Evolutionary conservation across 1,284 basidiomycete genomes (phyloP).

Genomic region (Sanghuangporus weigelae): DNA sequence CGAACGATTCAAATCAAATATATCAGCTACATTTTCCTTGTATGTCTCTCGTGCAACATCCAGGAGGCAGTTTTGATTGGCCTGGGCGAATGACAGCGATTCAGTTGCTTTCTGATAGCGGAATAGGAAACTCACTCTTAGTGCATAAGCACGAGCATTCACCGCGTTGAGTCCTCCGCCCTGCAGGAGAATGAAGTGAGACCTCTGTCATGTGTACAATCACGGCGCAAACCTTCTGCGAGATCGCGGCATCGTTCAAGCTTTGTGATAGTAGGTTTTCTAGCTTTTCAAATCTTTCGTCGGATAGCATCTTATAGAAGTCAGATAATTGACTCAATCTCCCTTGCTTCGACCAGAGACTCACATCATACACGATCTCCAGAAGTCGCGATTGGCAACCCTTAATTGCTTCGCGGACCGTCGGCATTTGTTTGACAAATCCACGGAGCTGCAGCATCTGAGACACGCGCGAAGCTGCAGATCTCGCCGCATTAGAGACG

Average conservation of each 20-base stretch:
- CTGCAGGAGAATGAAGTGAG: conserved; percentile 7
- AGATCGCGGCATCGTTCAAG: conserved; percentile 66
- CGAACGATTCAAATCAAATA: conserved; percentile 57
- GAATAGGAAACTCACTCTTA: conserved; percentile 44
- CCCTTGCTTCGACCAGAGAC: conserved; percentile 7
- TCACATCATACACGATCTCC: conserved; percentile 54
- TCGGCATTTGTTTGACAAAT: conserved; percentile 60
- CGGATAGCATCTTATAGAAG: conserved; percentile 56
- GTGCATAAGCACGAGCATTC: conserved; percentile 79
- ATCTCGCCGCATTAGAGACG: conserved; percentile 46
- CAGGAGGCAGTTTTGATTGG: conserved; percentile 75
- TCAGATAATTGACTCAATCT: background rate
- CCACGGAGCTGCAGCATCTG: conserved; percentile 75
- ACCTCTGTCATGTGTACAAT: background rate
- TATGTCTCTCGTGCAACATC: conserved; percentile 92
- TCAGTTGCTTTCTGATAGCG: background rate
- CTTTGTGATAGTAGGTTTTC: conserved; percentile 51
- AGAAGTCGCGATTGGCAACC: conserved; percentile 58
- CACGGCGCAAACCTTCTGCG: conserved; percentile 45
- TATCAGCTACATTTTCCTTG: conserved; percentile 86
- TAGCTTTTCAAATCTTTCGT: conserved; percentile 62
- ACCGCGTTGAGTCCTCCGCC: conserved; percentile 64
- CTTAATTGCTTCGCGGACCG: conserved; percentile 54
- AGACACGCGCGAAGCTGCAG: conserved; percentile 62
- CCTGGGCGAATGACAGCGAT: conserved; percentile 32